phyloP scores from a whole-genome alignment of 2,329 filamentous ascomycete genomes.

The Aureobasidium sp. region DNA sequence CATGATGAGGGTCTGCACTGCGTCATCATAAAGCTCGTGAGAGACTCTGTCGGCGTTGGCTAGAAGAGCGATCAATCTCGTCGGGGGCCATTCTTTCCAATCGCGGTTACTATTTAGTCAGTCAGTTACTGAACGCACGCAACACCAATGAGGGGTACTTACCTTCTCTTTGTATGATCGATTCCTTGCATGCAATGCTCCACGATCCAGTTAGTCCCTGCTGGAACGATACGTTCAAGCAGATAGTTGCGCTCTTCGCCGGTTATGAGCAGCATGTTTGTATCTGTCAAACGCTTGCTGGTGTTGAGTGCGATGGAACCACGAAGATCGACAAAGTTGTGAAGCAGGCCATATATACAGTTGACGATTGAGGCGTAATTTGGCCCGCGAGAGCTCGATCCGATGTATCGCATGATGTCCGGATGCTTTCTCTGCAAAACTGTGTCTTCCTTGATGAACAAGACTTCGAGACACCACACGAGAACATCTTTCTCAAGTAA shows the following conservation, averaged over 20 bases:
- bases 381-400: neutral
- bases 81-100: neutral
- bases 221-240: neutral
- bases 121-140: neutral
- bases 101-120: neutral
- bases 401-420: neutral
- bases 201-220: neutral
- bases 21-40: neutral
- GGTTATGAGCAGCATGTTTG: neutral
- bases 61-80: neutral
- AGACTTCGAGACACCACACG: constrained; percentile 13
- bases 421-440: neutral
- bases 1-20: neutral
- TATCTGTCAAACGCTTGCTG: neutral
- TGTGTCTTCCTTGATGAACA: constrained; percentile 5
- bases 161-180: neutral
- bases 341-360: constrained; percentile 10
- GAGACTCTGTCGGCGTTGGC: neutral
- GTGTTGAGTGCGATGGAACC: neutral
- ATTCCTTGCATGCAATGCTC: neutral
- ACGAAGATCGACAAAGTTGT: neutral
- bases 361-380: constrained; percentile 3
- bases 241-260: neutral
- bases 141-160: neutral
- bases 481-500: constrained; percentile 14